These are phyloP conservation scores for Rhododendron griersonianum DNA, from an alignment of 148 eudicot genomes.

Conservation along the genomic window DNA sequence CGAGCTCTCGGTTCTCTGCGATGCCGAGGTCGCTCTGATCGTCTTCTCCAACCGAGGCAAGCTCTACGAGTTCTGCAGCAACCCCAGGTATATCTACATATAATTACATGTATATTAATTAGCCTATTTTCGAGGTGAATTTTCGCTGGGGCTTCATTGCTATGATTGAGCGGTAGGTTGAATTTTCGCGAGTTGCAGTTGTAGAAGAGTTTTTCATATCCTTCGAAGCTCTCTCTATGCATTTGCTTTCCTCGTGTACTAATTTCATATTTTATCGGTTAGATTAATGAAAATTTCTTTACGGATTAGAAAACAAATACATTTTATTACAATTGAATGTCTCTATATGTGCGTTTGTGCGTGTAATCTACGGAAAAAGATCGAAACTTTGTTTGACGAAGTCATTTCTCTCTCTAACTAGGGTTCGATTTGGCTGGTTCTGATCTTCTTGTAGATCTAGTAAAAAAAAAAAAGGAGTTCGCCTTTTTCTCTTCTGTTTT, in stretches of 20 bases:
- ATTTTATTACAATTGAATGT: too few species aligned
- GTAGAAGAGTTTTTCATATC: too few species aligned
- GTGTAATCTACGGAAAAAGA: not conserved
- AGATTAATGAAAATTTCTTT: too few species aligned
- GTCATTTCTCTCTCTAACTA: not conserved
- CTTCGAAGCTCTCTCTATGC: too few species aligned
- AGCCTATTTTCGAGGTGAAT: too few species aligned
- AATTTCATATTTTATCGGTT: not conserved
- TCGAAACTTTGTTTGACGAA: not conserved
- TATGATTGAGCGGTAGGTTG: too few species aligned
- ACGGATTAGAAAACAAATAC: too few species aligned
- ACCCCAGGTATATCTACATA: conserved; percentile 21
- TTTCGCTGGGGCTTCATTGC: too few species aligned
- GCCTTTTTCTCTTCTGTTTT: not conserved
- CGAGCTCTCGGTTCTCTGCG: conserved; percentile 31
- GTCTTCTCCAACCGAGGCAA: conserved; percentile 35
- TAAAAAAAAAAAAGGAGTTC: too few species aligned
- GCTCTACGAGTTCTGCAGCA: conserved; percentile 31
- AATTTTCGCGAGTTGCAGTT: too few species aligned
- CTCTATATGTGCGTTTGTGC: not conserved
- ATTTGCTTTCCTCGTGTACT: not conserved
- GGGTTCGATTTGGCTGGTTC: not conserved
- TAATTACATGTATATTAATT: too few species aligned
- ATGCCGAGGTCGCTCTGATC: conserved; percentile 34
- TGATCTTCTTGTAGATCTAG: not conserved